Percentiles rank a stretch among this genome's conserved stretches.
Evolutionary conservation across 306 rosid species (phyloP).

Genomic region (Cucurbita pepo): DNA sequence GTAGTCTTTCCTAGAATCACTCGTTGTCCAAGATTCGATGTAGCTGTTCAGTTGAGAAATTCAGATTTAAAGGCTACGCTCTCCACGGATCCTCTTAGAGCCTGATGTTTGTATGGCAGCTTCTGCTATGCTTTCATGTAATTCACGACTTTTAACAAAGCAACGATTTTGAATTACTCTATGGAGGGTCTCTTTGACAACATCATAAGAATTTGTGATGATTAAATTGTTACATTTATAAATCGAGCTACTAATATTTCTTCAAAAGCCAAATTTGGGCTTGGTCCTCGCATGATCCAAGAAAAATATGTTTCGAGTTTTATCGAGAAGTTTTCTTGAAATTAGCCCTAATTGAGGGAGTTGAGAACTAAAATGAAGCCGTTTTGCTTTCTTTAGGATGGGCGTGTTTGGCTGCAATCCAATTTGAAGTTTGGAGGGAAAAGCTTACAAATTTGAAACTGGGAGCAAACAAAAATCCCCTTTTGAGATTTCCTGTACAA

Average conservation of each 20-base stretch:
- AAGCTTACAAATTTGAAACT: constrained; percentile 13
- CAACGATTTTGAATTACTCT: neutral
- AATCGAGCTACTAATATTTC: neutral
- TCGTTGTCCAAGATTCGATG: neutral
- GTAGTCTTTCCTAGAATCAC: neutral
- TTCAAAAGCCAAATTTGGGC: neutral
- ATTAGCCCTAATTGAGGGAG: no score
- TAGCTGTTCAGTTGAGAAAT: neutral
- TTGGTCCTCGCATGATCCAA: neutral
- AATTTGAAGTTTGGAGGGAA: constrained; percentile 35
- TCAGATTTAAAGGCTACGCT: neutral
- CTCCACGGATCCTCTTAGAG: neutral
- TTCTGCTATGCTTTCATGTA: constrained; percentile 2
- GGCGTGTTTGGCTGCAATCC: neutral
- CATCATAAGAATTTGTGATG: neutral
- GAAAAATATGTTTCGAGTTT: no score
- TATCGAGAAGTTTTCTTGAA: no score
- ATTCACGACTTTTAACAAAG: neutral
- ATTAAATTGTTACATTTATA: neutral
- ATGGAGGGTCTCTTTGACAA: neutral
- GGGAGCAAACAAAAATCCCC: neutral
- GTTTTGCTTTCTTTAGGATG: no score
- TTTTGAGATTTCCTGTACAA: neutral
- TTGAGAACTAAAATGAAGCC: no score
- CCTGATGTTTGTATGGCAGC: neutral